Percentiles rank a stretch among this genome's conserved stretches.
Conservation (phyloP, 345 rosid genomes). For the Mangifera indica region DNA sequence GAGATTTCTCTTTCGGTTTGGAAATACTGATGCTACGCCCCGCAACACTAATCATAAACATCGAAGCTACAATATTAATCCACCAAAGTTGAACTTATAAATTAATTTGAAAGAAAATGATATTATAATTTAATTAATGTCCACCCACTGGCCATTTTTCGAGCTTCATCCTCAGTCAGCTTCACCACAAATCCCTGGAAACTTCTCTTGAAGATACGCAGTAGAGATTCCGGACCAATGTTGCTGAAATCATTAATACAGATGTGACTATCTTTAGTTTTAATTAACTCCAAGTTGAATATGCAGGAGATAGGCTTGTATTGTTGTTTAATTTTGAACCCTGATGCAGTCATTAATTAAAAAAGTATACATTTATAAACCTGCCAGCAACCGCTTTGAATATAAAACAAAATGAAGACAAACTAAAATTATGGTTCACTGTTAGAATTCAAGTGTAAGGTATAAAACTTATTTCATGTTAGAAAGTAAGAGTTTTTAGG, state of each 20-base stretch:
- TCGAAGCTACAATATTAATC: neutral
- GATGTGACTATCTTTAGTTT: neutral
- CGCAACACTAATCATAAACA: constrained; percentile 8
- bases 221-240: constrained; percentile 12
- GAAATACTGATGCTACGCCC: constrained; percentile 30
- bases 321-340: no score
- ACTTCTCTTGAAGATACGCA: constrained; percentile 26
- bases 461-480: no score
- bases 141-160: constrained; percentile 22
- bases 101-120: neutral
- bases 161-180: constrained; percentile 23
- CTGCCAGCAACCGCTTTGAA: no score
- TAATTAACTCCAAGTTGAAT: neutral
- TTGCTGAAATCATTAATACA: constrained; percentile 10
- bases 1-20: constrained; percentile 14
- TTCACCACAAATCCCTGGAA: constrained; percentile 36
- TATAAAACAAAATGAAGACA: no score
- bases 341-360: no score
- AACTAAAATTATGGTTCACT: no score
- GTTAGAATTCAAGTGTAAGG: no score
- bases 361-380: no score
- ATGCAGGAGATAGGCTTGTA: neutral
- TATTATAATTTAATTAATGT: no score
- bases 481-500: no score
- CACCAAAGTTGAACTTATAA: no score